Evolutionary conservation across 176 grass and related monocot species (phyloP).

Genomic region (Pharus latifolius): DNA sequence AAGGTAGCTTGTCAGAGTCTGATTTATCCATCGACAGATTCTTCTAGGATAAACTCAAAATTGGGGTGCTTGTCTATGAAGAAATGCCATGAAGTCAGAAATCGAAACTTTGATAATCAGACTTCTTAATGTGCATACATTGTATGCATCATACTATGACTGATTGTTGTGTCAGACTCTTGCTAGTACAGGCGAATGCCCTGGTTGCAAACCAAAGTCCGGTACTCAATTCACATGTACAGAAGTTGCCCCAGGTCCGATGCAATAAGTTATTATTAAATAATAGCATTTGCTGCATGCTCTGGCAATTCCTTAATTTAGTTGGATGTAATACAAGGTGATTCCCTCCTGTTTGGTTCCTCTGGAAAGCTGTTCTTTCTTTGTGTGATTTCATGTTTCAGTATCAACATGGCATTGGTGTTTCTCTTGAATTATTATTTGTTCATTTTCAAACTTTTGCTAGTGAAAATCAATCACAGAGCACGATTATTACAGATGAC

Average conservation of each 20-base stretch:
- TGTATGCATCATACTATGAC: background rate
- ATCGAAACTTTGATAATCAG: background rate
- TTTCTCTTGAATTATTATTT: too few species aligned
- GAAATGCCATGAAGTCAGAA: background rate
- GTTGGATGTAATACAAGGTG: background rate
- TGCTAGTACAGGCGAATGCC: background rate
- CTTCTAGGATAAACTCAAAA: slow-evolving; percentile 30
- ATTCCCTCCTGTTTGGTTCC: too few species aligned
- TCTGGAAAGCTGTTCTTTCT: too few species aligned
- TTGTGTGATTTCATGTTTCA: too few species aligned
- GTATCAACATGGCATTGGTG: too few species aligned
- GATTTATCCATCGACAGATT: slow-evolving; percentile 39
- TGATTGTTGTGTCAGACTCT: background rate
- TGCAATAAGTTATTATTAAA: slow-evolving; percentile 1
- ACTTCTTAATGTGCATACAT: background rate
- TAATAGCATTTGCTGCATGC: background rate
- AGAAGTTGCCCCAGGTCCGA: background rate
- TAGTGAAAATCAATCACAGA: too few species aligned
- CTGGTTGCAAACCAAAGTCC: background rate
- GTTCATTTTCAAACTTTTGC: too few species aligned
- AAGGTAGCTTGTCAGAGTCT: slow-evolving; percentile 31
- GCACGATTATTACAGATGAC: too few species aligned
- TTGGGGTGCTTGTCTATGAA: background rate
- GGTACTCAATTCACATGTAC: background rate
- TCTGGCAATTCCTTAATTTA: background rate